Evolutionary conservation across 192 early-diverging fungal genomes (phyloP).

Genomic region (Coemansia sp.): DNA sequence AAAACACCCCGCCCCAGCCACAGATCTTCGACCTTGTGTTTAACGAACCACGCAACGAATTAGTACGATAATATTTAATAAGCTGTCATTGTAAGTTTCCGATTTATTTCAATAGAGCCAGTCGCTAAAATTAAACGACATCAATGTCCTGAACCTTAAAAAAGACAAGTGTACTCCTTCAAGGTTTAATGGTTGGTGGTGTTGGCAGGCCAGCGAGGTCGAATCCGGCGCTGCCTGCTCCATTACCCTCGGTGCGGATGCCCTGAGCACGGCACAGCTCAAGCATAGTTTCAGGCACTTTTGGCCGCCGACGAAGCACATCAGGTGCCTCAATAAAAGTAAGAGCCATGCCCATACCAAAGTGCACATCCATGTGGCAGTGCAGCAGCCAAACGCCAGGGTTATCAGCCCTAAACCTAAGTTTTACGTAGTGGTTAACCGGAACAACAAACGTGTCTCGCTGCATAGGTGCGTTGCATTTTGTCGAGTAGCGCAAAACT

Average conservation of each 20-base stretch:
- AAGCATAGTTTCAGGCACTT: constrained; percentile 47
- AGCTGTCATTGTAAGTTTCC: too few relatives aligned
- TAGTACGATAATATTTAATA: too few relatives aligned
- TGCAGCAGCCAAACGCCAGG: constrained; percentile 80
- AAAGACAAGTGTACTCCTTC: not conserved
- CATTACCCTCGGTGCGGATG: constrained; percentile 63
- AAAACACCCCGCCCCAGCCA: not conserved
- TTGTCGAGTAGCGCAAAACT: not conserved
- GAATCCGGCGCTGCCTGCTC: constrained; percentile 63
- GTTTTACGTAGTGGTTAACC: constrained; percentile 54
- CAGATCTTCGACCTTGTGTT: too few relatives aligned
- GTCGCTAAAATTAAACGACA: too few relatives aligned
- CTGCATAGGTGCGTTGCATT: constrained; percentile 34
- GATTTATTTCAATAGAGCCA: too few relatives aligned
- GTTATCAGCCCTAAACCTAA: constrained; percentile 75
- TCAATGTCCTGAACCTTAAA: not conserved
- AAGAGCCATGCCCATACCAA: constrained; percentile 66
- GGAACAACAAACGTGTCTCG: constrained; percentile 72
- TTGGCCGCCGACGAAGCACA: constrained; percentile 40
- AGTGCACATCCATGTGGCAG: constrained; percentile 64
- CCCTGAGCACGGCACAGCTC: constrained; percentile 60
- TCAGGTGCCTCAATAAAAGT: constrained; percentile 72
- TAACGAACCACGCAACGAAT: too few relatives aligned
- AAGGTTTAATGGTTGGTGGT: constrained; percentile 23
- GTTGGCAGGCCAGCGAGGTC: constrained; percentile 57